Evolutionary conservation across 352 stramenopile genomes (phyloP), one percentile per base, ranked within the genome.

Genomic region (Globisporangium barbulae): DNA sequence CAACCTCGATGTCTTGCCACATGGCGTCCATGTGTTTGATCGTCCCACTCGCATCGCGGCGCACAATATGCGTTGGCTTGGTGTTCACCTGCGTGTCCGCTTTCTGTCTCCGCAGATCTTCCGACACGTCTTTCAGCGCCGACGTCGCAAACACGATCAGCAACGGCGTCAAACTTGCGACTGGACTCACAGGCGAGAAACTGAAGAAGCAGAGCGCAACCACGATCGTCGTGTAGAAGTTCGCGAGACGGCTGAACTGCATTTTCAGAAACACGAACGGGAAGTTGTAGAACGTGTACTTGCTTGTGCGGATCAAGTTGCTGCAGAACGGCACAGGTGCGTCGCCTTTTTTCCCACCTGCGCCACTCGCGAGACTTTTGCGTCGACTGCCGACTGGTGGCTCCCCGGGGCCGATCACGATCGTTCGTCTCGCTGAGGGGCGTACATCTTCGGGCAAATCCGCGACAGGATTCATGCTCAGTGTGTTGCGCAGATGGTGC

Each of bases 281-380:
- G 59, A 96, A 96, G 74, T 96, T 96, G 81, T 91, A 96, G 65
- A 85, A 83, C 41, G 89, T 96, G 75, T 96, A 96, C 83, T 96
- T 95, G 81, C 85, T 96, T 59, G 88, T 94, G 39, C 78, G 65
- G 35, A 96, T 91, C 47, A 88, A 67, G 70, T 96, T 96, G 35
- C 81, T 80, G 66, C 70, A 80, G 61, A 94, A 94, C 21, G 71
- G 59, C 19, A 72, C 61, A 1, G 72, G 59, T 8, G 78, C 64
- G 55, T 72, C 63, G 25, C 67, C 53, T 12, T 48, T 30, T 50
- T 72, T 66, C 44, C 42, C 42, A 22, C 25, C 45, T 19, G 53
- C 45, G 52, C 58, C 30, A 31, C 41, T 22, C 5, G 58, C 68
- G 12, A 64, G 21, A 21, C 63, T 80, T 53, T 73, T 85, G 19